These are phyloP conservation scores for Dissophora globulifera DNA, from an alignment of 192 early-diverging fungal genomes.

Conservation along the genomic window DNA sequence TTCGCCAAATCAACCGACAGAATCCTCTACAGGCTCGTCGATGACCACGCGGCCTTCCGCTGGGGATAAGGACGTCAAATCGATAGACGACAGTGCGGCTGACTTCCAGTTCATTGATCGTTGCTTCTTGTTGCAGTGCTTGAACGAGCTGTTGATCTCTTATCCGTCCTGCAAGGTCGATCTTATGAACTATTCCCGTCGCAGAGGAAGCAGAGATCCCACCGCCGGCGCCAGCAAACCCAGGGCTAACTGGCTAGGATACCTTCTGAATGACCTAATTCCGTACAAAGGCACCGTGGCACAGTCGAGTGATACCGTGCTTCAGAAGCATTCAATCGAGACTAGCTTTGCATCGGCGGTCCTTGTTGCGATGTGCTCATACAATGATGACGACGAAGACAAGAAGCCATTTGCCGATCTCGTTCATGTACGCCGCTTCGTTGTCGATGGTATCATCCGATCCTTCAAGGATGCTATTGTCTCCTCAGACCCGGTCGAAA, in stretches of 20 bases:
- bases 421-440: slow-evolving; percentile 68
- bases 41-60: neutral
- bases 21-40: neutral
- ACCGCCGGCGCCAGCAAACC: slow-evolving; percentile 44
- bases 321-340: slow-evolving; percentile 66
- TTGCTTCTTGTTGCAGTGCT: slow-evolving; percentile 85
- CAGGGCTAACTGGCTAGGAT: slow-evolving; percentile 63
- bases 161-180: slow-evolving; percentile 85
- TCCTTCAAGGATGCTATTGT: slow-evolving; percentile 72
- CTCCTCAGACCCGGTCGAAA: slow-evolving; percentile 58
- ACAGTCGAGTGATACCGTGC: slow-evolving; percentile 56
- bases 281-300: slow-evolving; percentile 61
- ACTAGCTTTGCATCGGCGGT: slow-evolving; percentile 76
- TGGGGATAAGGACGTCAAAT: neutral
- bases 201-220: slow-evolving; percentile 57
- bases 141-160: slow-evolving; percentile 88
- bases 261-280: slow-evolving; percentile 75
- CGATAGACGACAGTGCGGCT: slow-evolving; percentile 1
- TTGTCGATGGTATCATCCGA: slow-evolving; percentile 72
- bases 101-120: slow-evolving; percentile 47
- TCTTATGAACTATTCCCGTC: slow-evolving; percentile 67
- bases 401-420: slow-evolving; percentile 65
- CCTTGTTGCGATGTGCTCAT: slow-evolving; percentile 68
- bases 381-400: slow-evolving; percentile 59
- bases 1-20: neutral